Evolutionary conservation across 768 basidiomycete species (phyloP).

Genomic region (Leccinum longicurvipes): DNA sequence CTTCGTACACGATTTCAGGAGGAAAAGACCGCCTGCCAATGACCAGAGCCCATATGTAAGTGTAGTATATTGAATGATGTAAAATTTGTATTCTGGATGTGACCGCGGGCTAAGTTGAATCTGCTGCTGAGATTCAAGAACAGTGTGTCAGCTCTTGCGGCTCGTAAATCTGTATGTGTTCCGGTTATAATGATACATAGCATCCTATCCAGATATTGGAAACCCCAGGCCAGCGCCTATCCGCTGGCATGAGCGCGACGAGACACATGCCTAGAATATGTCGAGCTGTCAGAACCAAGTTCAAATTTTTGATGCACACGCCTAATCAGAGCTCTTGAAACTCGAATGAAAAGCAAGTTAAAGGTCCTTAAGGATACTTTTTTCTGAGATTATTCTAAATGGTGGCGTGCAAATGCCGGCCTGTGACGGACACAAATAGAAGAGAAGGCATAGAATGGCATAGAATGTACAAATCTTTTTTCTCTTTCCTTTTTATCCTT

Average conservation of each 20-base stretch:
- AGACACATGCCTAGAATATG: neutral
- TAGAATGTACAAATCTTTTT: neutral
- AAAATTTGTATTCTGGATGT: neutral
- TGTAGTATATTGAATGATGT: neutral
- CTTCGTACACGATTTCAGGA: too few species aligned
- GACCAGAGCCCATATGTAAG: neutral
- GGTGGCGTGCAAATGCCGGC: too few species aligned
- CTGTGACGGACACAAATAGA: neutral
- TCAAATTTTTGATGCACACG: too few species aligned
- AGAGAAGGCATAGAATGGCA: neutral
- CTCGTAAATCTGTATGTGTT: neutral
- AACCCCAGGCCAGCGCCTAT: neutral
- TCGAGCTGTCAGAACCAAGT: too few species aligned
- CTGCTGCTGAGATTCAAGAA: neutral
- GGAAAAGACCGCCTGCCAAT: neutral
- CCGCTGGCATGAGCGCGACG: neutral
- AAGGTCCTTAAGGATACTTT: too few species aligned
- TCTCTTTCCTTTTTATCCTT: neutral
- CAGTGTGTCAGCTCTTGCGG: neutral
- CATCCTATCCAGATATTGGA: neutral
- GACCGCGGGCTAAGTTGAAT: neutral
- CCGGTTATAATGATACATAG: too few species aligned
- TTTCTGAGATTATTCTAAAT: too few species aligned
- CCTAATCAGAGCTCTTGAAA: too few species aligned
- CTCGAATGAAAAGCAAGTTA: too few species aligned